Percentiles rank a stretch among this genome's conserved stretches.
Conservation (phyloP, 257 asterid genomes). For the Solanum bulbocastanum region DNA sequence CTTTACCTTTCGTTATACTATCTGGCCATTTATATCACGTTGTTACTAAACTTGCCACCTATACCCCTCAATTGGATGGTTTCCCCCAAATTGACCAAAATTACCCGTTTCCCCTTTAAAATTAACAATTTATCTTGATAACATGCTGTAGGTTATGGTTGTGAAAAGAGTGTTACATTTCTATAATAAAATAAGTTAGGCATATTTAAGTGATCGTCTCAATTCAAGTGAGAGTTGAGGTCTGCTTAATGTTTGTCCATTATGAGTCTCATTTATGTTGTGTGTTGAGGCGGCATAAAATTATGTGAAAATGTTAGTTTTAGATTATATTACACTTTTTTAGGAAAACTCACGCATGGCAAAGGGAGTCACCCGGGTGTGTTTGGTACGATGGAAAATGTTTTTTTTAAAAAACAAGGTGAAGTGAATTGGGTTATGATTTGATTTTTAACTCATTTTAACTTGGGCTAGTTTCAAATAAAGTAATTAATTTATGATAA, state of each 20-base stretch:
- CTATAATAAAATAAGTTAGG: neutral
- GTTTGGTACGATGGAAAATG: neutral
- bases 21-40: neutral
- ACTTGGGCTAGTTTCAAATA: too few relatives aligned
- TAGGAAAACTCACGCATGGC: neutral
- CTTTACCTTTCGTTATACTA: neutral
- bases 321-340: neutral
- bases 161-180: neutral
- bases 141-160: too few relatives aligned
- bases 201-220: neutral
- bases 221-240: neutral
- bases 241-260: neutral
- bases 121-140: neutral
- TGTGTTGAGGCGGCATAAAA: neutral
- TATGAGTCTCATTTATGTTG: neutral
- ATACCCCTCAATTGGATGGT: neutral
- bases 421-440: neutral
- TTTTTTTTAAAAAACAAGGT: too few relatives aligned
- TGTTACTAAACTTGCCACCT: neutral
- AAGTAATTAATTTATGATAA: too few relatives aligned
- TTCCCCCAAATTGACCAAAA: neutral
- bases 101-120: neutral
- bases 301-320: neutral
- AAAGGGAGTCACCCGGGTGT: neutral
- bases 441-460: too few relatives aligned